Conservation (phyloP, 768 basidiomycete genomes). For the Russula foetens region DNA sequence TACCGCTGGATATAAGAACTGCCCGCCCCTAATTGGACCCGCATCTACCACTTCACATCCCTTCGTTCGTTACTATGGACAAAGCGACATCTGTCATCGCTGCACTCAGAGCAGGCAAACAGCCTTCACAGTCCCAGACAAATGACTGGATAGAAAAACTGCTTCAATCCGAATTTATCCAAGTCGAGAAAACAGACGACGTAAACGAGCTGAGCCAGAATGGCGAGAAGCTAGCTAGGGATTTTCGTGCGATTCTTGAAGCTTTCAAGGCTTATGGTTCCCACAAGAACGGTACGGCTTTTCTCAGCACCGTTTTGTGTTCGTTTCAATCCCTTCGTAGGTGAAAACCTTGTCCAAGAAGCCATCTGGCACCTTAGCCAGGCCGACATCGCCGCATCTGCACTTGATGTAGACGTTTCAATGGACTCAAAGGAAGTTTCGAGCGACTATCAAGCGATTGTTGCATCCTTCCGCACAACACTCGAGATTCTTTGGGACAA, state of each 20-base stretch:
- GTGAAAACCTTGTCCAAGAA: constrained; percentile 56
- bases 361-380: constrained; percentile 57
- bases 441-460: constrained; percentile 43
- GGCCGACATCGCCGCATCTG: constrained; percentile 39
- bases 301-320: background rate
- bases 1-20: background rate
- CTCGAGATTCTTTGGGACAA: constrained; percentile 47
- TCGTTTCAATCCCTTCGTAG: constrained; percentile 27
- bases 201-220: constrained; percentile 44
- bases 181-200: constrained; percentile 32
- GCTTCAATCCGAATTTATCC: constrained; percentile 40
- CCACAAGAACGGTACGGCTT: constrained; percentile 50
- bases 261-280: constrained; percentile 47
- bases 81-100: constrained; percentile 53
- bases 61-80: constrained; percentile 39
- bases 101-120: constrained; percentile 63
- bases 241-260: constrained; percentile 43
- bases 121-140: constrained; percentile 55
- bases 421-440: constrained; percentile 38
- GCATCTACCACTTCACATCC: background rate
- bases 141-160: constrained; percentile 47
- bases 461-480: constrained; percentile 41
- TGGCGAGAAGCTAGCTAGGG: constrained; percentile 43
- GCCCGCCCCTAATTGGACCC: background rate
- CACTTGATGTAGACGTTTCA: constrained; percentile 26